phyloP scores from a whole-genome alignment of 2,329 filamentous ascomycete genomes.

The Arthrinium phaeospermum region DNA sequence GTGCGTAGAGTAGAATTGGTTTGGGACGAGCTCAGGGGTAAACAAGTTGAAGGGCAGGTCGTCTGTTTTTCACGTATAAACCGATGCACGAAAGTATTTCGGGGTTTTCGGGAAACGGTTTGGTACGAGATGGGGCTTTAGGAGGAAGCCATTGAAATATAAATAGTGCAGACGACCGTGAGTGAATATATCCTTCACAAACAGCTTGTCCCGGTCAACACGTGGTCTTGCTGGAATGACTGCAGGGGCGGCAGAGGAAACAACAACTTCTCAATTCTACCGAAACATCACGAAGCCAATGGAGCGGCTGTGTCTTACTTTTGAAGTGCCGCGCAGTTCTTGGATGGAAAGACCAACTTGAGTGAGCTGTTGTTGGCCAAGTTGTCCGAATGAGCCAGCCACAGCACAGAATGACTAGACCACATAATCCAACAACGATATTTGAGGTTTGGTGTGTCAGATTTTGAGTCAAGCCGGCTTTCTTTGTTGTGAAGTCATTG shows the following conservation, averaged over 20 bases:
- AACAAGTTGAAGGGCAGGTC: neutral
- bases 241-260: neutral
- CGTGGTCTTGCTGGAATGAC: neutral
- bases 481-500: neutral
- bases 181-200: neutral
- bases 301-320: neutral
- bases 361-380: neutral
- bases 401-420: neutral
- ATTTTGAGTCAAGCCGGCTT: neutral
- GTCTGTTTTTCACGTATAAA: neutral
- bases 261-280: neutral
- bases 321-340: neutral
- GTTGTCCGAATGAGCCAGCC: neutral
- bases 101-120: no score
- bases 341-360: neutral
- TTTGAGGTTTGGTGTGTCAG: neutral
- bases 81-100: neutral
- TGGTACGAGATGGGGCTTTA: accelerated
- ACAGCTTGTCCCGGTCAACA: neutral
- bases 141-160: neutral
- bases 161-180: neutral
- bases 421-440: neutral
- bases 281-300: neutral
- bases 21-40: neutral
- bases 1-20: neutral